Evolutionary conservation across 2,329 filamentous ascomycete genomes (phyloP), one percentile per base, ranked within the genome.

Genomic region (Pestalotiopsis sp.): DNA sequence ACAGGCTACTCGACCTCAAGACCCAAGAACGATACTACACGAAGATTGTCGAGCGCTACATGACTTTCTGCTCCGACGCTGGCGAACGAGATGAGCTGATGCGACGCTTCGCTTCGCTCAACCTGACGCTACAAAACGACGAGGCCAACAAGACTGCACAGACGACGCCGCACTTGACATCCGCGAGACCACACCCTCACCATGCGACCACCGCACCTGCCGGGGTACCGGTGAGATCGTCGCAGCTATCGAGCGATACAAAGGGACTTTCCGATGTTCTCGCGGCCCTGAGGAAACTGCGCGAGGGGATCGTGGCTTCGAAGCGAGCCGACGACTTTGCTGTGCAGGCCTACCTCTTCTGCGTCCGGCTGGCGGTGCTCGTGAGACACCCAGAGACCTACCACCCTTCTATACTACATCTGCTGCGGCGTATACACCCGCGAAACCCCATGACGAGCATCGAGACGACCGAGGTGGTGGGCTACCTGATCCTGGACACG

Each of bases 311-410:
- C 62, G 89, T 97, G 2, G 93, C 93, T 13, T 91, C 92, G 9
- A 89, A 90, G 66, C 90, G 95, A 23, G 84, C 86, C 45, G 93
- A 97, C 77, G 85, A 89, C 66, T 99, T 99, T 80, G 91, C 95
- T 1, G 90, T 92, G n/a, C 91, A 94, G 73, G 93, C 91, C 17
- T 97, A 98, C 81, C 90, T 97, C 71, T 98, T 98, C 84, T 94
- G 93, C 75, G 93, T 97, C 74, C 92, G 95, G 67, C 86, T 95
- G 31, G 91, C 93, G 27, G 91, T 99, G 71, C 87, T 97, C 41
- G 90, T 92, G 68, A 90, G 91, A 72, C 91, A 97, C 74, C 92
- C 92, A 73, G 93, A 97, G 73, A 94, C 94, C 1, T 99, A 98
- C 79, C 92, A 95, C 72, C 94, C 95, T 0, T 94, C 95, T 1